phyloP scores from a whole-genome alignment of 2,329 filamentous ascomycete genomes.

The Ilyonectria mors-panacis region DNA sequence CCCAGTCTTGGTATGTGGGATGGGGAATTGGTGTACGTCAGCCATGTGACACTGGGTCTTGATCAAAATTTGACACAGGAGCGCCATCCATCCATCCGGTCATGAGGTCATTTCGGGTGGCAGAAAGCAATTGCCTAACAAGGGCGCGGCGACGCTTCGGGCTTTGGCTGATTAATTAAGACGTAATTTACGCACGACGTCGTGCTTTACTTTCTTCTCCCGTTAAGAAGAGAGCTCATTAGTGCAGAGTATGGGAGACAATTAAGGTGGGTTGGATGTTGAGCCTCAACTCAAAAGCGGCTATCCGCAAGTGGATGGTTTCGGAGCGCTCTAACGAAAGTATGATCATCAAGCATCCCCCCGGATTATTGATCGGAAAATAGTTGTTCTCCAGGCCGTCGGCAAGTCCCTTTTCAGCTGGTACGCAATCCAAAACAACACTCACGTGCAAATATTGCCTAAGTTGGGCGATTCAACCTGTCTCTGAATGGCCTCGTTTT shows the following conservation, averaged over 20 bases:
- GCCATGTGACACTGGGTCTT: neutral
- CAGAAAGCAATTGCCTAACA: neutral
- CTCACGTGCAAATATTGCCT: neutral
- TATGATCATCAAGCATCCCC: neutral
- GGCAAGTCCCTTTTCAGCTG: neutral
- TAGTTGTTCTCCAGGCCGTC: neutral
- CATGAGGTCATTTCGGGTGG: neutral
- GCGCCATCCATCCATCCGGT: neutral
- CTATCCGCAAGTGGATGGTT: neutral
- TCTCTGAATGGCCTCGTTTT: constrained; percentile 20
- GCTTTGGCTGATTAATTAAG: neutral
- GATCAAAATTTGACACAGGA: neutral
- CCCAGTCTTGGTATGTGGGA: neutral
- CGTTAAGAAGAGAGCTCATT: neutral
- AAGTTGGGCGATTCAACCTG: neutral
- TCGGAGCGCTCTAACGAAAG: neutral
- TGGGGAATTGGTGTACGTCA: neutral
- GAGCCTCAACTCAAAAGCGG: neutral
- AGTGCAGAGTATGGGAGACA: neutral
- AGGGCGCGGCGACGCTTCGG: neutral
- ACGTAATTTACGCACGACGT: neutral
- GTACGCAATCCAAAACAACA: neutral
- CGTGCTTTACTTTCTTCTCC: neutral
- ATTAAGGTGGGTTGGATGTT: neutral
- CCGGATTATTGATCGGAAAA: constrained; percentile 7